Base-by-base conservation (phyloP, 2,329 filamentous ascomycete species). In the Cucurbitaria berberidis region DNA sequence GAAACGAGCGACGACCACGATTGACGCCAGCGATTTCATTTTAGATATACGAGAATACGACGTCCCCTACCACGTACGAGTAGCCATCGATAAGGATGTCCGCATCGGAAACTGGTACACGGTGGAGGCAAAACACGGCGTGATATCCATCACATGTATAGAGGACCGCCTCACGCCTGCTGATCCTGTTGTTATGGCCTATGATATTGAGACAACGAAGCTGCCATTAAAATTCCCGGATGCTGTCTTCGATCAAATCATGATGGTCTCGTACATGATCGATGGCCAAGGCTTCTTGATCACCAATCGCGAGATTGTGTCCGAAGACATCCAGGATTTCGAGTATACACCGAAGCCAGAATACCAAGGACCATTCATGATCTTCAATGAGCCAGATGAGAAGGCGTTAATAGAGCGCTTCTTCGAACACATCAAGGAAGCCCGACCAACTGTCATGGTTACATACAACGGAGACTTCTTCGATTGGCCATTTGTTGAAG, bases 391-490 rank as follows among this genome's bases (percentile, higher is more conserved):
- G 73, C 90, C 92, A 1, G 88, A 98, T 68, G 95, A 99, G 76
- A 95, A 95, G 74, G 85, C 83, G 0, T 73, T 96, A 2, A 81
- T 99, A 19, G 93, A 98, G 70, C 84, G 95, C 15, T 99, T 99
- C 77, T 98, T 99, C 69, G 82, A 90, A 35, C 95, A 97, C 74
- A 89, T 99, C 76, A 98, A 99, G 69, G 91, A 96, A 74, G 91
- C 92, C 0, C 86, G 89, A 54, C 95, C 95, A 0, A 98, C 93
- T 0, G 93, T 99, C 51, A 99, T 99, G 74, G 93, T 96, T 30
- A 99, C 95, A n/a, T 99, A 99, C 83, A 99, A 99, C 91, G 95
- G 95, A 79, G 95, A 99, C 80, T 99, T 99, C 75, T 99, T 99
- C 87, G 95, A 99, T 88, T 99, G 95, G 95, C 93, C 95, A 0